Base-by-base conservation (phyloP, 495 filamentous ascomycete species). In the Penicillium argentinense region DNA sequence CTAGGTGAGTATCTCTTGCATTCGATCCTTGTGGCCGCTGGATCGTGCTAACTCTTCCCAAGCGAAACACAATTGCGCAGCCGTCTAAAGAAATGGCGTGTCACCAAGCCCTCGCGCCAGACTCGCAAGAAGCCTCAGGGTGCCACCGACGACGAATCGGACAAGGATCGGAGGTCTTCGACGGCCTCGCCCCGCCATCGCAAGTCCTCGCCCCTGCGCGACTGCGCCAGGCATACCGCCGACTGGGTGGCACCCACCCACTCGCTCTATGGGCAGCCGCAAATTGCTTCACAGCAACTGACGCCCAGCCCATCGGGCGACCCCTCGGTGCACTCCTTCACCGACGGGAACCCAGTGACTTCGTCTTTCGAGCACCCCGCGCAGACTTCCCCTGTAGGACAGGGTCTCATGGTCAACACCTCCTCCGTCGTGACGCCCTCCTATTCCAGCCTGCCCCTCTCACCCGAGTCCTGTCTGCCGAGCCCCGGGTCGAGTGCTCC, bases 21-120 rank as follows among this genome's bases (percentile, higher is more conserved):
- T 14, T 19, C 26, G 28, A 22, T 26, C 14, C 11, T n/a, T 26
- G 21, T 11, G n/a, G 11, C 2, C 17, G n/a, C 4, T 32, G 24
- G 9, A 32, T 3, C 22, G 11, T 13, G 17, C 36, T 51, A 39
- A 38, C 11, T 36, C 14, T 7, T 3, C 16, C 1, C 21, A 36
- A 75, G 72, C 59, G 72, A 75, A 60, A 75, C 72, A 13, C 72
- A 75, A 56, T 34, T 75, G 42, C 68, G 72, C 24, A 75, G 72
- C 40, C 63, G 72, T 34, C 44, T 75, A 39, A 75, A 75, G 66
- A 75, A 75, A 57, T 75, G 72, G 72, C 62, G 72, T 14, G 72
- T 75, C 22, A 75, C 72, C 49, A 75, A 75, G 42, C 72, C 72
- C 24, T 75, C 72, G 9, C 72, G 72, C 21, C 72, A 73, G 33